These are phyloP conservation scores for Alectoria sarmentosa DNA, from an alignment of 495 filamentous ascomycete species.

Conservation along the genomic window DNA sequence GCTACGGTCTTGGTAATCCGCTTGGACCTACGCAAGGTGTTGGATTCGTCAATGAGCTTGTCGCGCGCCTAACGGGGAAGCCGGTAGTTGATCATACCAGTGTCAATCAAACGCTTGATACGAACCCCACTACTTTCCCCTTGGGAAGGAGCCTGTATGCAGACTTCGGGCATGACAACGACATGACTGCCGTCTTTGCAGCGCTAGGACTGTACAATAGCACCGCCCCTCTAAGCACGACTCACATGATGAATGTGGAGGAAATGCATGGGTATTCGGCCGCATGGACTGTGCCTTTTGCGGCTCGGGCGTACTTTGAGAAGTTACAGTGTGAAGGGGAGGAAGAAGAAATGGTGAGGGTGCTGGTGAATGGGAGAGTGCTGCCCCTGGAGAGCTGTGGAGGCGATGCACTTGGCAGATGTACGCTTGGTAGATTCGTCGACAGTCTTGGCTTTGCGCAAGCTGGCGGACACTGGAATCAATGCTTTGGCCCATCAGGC, in stretches of 20 bases:
- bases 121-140: slow-evolving; percentile 55
- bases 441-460: slow-evolving; percentile 63
- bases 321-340: slow-evolving; percentile 60
- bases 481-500: slow-evolving; percentile 45
- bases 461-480: slow-evolving; percentile 60
- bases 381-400: slow-evolving; percentile 60
- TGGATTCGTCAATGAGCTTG: slow-evolving; percentile 76
- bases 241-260: slow-evolving; percentile 37
- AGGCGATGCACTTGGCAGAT: slow-evolving; percentile 60
- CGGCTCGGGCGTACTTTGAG: slow-evolving; percentile 69
- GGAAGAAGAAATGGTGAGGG: slow-evolving; percentile 56
- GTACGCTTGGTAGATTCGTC: slow-evolving; percentile 57
- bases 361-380: slow-evolving; percentile 77
- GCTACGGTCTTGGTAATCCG: slow-evolving; percentile 64
- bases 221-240: slow-evolving; percentile 43
- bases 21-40: slow-evolving; percentile 76
- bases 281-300: slow-evolving; percentile 75
- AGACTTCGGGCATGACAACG: slow-evolving; percentile 86
- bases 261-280: slow-evolving; percentile 55
- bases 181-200: slow-evolving; percentile 63
- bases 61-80: slow-evolving; percentile 63
- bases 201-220: slow-evolving; percentile 68
- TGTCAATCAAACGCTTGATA: slow-evolving; percentile 67
- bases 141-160: slow-evolving; percentile 60
- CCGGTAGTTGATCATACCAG: slow-evolving; percentile 63